Base-by-base conservation (phyloP, 345 rosid species). In the Populus simonii region DNA sequence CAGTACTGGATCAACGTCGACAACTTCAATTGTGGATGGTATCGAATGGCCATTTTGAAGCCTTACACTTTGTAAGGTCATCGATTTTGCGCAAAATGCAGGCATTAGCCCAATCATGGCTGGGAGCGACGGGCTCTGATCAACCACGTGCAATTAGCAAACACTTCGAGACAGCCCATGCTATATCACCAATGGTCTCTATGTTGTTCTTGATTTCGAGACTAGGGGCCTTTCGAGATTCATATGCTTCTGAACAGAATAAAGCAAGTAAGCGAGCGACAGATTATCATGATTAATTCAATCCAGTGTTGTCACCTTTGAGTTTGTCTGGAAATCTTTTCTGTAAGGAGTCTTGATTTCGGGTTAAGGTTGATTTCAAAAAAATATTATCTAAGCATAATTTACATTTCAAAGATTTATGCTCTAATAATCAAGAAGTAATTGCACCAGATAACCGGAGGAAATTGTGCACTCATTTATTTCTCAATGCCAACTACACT, bases 41-140 rank as follows among this genome's bases (percentile, higher is more conserved):
- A 57, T 20, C 13, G 22, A 23, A 70, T 38, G 9, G 35, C n/a
- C 12, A 76, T 43, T 72, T 33, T 39, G 39, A 70, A 62, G 82
- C 85, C 80, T 70, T 33, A 49, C 80, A 65, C 53, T 72, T 33
- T 78, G 76, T 45, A 53, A 70, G 81, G 80, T 51, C 75, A 66
- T 70, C 73, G 66, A 68, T 72, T 55, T 72, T 55, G 43, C 8
- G 55, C 20, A 66, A 57, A 36, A 36, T 11, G 31, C 55, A 29
- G 22, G 20, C 45, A 39, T 1, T 39, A 27, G 31, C 38, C 68
- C 39, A 23, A 33, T 51, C 63, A 55, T 51, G 75, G 65, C 45
- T 53, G 47, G 53, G 2, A 55, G 23, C 5, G 68, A n/a, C 12
- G 39, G 25, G 68, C 4, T 49, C 41, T 74, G 41, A 27, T 74